Base-by-base conservation (phyloP, 345 rosid genomes). In the thale cress (Arabidopsis thaliana) region DNA sequence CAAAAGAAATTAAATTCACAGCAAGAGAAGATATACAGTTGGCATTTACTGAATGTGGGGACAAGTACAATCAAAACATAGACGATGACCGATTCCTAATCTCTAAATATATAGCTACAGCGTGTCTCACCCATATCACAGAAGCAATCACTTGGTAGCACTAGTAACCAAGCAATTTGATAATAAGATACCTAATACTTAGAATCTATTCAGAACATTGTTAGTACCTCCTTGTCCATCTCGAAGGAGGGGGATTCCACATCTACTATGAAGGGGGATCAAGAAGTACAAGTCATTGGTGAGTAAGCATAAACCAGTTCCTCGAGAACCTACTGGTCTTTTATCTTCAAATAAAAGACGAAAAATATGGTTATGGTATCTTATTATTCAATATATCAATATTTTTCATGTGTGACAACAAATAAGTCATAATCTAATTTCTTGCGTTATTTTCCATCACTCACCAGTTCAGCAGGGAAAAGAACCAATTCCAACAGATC, bases 241-340 rank as follows among this genome's bases (percentile, higher is more conserved):
- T 67, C 38, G 23, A 32, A 58, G 58, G 61, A 60, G 51, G 71
- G 30, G 30, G 3, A 25, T 59, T 57, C 75, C 63, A 72, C 30
- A 6, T 66, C 48, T 65, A 62, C 67, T 25, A 79, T 79, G 82
- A 73, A 67, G 22, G 67, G 41, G 8, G 79, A 68, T 45, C 79
- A 73, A 73, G 79, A 73, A 68, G 65, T 79, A 46, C 82, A 79
- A 62, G 71, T 73, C 41, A 79, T 73, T 7, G 75, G 82, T 79
- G 65, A 79, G 82, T 67, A 46, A 28, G 2, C 65, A 57, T 46
- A 14, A 64, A 23, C 12, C 48, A 59, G 38, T 33, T 50, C 13
- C 1, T 50, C 59, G 12, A 41, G 64, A 44, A 42, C 53, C 32
- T 14, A 42, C 38, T 44, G 37, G 28, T 55, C 24, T 64, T 63